Base-by-base conservation (phyloP, 2,329 filamentous ascomycete species). In the Conoideocrella luteorostrata region DNA sequence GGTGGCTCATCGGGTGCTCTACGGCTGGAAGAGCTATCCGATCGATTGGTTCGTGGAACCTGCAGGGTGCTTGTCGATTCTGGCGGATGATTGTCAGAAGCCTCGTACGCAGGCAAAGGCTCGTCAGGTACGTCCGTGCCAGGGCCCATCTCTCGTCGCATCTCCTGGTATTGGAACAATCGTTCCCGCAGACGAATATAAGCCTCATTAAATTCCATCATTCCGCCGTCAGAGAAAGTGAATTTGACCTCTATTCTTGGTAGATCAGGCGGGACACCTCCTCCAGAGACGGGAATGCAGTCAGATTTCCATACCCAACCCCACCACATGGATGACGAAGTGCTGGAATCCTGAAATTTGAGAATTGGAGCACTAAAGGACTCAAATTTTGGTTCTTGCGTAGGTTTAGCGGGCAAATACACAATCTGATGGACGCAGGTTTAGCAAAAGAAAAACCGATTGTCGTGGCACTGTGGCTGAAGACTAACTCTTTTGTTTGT, bases 191-290 rank as follows among this genome's bases (percentile, higher is more conserved):
- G 81, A 44, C 85, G 75, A 56, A 94, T 88, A 58, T 90, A 95
- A 41, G 79, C 79, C 40, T 80, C 78, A 56, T 90, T 84, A 59
- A 95, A 97, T 54, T 95, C 89, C 62, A 86, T 93, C 46, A 90
- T 90, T n/a, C 91, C 91, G 34, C 91, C 91, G 50, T 97, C 90
- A 60, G 89, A 90, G 71, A 97, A 97, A 18, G 84, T 89, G 56
- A 96, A 75, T 61, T 86, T 89, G 52, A 95, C 65, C 56, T 93
- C 88, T 34, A 95, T 72, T 22, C 82, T 80, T 15, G 83, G 76
- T 49, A 88, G 75, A 18, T 84, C 72, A 5, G 83, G 67, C 1
- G 90, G 87, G 40, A 96, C 86, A 39, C 88, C 87, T 29, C 93
- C 93, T 28, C 86, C 86, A 1, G 84, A 70, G 20, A 95, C 87